Conservation (phyloP, 164 flowering plant genomes). For the Berberis thunbergii region DNA sequence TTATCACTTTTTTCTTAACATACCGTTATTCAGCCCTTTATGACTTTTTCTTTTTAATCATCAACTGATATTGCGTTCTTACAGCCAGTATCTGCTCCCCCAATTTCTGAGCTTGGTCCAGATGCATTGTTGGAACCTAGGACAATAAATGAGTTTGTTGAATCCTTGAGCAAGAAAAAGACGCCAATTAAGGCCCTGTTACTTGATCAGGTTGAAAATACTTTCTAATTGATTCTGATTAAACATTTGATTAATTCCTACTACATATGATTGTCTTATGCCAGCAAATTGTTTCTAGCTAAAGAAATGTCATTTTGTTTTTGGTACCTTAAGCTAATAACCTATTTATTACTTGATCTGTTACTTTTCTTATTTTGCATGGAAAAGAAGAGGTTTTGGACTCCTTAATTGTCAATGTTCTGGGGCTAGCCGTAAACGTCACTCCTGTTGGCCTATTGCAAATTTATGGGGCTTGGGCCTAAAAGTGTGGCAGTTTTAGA, state of each 20-base stretch:
- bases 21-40: background rate
- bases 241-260: background rate
- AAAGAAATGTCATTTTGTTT: too few relatives aligned
- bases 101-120: constrained; percentile 96
- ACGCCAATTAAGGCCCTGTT: constrained; percentile 72
- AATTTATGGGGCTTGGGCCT: too few relatives aligned
- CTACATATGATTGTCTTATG: background rate
- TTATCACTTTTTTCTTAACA: background rate
- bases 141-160: constrained; percentile 48
- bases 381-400: too few relatives aligned
- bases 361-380: too few relatives aligned
- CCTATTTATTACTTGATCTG: too few relatives aligned
- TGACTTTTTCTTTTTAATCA: background rate
- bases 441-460: too few relatives aligned
- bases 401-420: too few relatives aligned
- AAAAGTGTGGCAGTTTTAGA: too few relatives aligned
- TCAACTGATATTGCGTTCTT: constrained; percentile 9
- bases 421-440: too few relatives aligned
- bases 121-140: constrained; percentile 85
- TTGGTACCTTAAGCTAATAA: too few relatives aligned
- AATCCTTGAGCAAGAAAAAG: constrained; percentile 66
- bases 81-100: constrained; percentile 74
- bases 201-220: constrained; percentile 76
- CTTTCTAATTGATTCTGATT: background rate
- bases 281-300: background rate